A percentile compares a stretch with the other conserved stretches of the same genome.
These are phyloP conservation scores for Kickxella alabastrina DNA, from an alignment of 192 early-diverging fungal genomes.

Conservation along the genomic window DNA sequence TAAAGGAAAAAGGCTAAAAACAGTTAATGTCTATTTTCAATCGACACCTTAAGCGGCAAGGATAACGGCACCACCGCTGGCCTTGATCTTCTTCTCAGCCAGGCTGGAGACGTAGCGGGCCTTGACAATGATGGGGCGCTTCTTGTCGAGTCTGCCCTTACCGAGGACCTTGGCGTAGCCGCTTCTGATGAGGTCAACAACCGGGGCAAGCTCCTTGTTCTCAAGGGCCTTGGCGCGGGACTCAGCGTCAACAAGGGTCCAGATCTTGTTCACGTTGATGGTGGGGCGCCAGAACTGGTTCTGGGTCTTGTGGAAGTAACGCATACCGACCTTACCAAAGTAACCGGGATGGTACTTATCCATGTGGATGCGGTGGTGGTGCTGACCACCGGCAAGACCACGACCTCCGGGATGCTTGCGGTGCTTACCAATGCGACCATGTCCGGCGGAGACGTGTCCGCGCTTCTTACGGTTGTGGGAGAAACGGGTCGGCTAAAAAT, in stretches of 20 bases:
- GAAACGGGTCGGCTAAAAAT: slow-evolving; percentile 53
- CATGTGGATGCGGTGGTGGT: slow-evolving; percentile 99
- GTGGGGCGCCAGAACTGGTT: slow-evolving; percentile 81
- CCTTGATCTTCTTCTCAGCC: slow-evolving; percentile 99
- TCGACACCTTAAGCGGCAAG: slow-evolving; percentile 44
- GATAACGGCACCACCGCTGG: slow-evolving; percentile 79
- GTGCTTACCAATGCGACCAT: slow-evolving; percentile 99
- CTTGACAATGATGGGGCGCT: slow-evolving; percentile 92
- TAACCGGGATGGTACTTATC: slow-evolving; percentile 99
- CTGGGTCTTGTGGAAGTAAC: slow-evolving; percentile 95
- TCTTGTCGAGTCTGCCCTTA: slow-evolving; percentile 82
- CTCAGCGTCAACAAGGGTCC: slow-evolving; percentile 85
- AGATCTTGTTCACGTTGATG: slow-evolving; percentile 93
- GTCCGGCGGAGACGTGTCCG: slow-evolving; percentile 99
- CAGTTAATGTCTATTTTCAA: slow-evolving; percentile 5
- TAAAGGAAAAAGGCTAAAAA: slow-evolving; percentile 6
- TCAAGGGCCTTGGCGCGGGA: slow-evolving; percentile 73
- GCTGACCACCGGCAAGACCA: slow-evolving; percentile 99
- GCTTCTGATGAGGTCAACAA: slow-evolving; percentile 78
- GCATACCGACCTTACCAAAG: slow-evolving; percentile 99
- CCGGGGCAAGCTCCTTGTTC: slow-evolving; percentile 86
- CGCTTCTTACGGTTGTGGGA: slow-evolving; percentile 77
- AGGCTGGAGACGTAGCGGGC: slow-evolving; percentile 83
- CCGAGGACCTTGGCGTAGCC: slow-evolving; percentile 96
- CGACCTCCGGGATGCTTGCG: slow-evolving; percentile 99